Conservation (phyloP, 352 stramenopile genomes). For the Globisporangium cystogenes region DNA sequence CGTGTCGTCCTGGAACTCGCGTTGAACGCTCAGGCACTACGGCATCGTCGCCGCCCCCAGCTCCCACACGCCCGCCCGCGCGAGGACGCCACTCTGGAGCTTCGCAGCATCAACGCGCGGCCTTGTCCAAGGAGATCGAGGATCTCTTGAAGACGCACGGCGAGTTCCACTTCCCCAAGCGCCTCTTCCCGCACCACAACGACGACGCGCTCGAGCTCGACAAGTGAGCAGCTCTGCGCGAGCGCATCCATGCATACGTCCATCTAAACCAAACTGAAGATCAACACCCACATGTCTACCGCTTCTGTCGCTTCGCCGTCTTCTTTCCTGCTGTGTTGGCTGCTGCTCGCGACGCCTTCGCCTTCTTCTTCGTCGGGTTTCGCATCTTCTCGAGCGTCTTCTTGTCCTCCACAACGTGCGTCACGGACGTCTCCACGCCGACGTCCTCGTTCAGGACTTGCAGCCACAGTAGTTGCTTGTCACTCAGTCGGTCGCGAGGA, state of each 20-base stretch:
- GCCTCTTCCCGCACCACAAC: conserved; percentile 20
- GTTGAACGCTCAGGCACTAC: neutral
- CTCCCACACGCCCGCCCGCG: conserved; percentile 3
- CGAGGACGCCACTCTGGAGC: neutral
- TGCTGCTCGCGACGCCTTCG: neutral
- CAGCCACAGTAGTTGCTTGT: conserved; percentile 82
- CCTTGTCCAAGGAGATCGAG: conserved; percentile 23
- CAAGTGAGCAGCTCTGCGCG: conserved; percentile 1
- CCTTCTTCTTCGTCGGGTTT: conserved; percentile 20
- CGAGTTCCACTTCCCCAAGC: conserved; percentile 31
- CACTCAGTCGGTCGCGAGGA: conserved; percentile 72
- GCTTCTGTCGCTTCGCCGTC: conserved; percentile 10
- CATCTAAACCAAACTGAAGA: neutral
- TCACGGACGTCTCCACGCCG: conserved; percentile 51
- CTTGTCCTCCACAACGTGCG: conserved; percentile 70
- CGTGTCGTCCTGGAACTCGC: neutral
- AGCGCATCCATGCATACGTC: neutral
- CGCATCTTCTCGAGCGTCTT: conserved; percentile 25
- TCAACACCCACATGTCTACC: neutral
- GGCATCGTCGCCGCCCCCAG: neutral
- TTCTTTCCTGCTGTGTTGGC: conserved; percentile 10
- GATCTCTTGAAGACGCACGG: conserved; percentile 19
- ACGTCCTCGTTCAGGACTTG: conserved; percentile 52
- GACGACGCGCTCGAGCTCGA: conserved; percentile 7
- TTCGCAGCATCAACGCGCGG: conserved; percentile 2